phyloP scores from a whole-genome alignment of 1,139 yeast species.

The Nakaseomyces kungkrabaensis region DNA sequence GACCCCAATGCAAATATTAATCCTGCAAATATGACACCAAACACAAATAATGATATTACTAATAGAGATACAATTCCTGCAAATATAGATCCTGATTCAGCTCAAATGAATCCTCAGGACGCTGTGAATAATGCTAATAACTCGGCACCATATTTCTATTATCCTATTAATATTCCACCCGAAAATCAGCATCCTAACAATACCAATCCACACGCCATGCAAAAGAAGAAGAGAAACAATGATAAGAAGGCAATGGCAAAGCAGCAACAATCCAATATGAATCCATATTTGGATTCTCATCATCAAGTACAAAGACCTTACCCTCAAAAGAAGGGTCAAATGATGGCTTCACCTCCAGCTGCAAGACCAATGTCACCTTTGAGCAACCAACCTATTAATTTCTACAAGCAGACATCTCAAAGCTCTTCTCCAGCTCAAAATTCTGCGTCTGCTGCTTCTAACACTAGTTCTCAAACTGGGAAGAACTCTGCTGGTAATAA shows the following conservation, averaged over 20 bases:
- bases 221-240: not conserved
- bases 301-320: not conserved
- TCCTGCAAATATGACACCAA: conserved; percentile 4
- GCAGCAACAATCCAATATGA: conserved; percentile 7
- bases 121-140: not conserved
- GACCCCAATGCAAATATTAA: conserved; percentile 2
- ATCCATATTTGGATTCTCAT: conserved; percentile 11
- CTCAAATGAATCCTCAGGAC: conserved; percentile 1
- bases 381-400: not conserved
- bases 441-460: conserved; percentile 5
- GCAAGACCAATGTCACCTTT: conserved; percentile 4
- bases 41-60: not conserved
- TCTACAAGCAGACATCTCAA: not conserved
- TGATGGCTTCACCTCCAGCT: conserved; percentile 2
- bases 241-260: conserved; percentile 5
- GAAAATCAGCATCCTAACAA: conserved; percentile 1
- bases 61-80: conserved; percentile 4
- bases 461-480: not conserved
- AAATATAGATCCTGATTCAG: not conserved
- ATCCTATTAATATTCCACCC: conserved; percentile 1
- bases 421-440: conserved; percentile 5
- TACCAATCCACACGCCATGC: not conserved
- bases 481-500: conserved; percentile 1
- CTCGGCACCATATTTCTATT: conserved; percentile 1
- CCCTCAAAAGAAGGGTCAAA: conserved; percentile 4